Base-by-base conservation (phyloP, 345 rosid genomes). In the Barbarea vulgaris region DNA sequence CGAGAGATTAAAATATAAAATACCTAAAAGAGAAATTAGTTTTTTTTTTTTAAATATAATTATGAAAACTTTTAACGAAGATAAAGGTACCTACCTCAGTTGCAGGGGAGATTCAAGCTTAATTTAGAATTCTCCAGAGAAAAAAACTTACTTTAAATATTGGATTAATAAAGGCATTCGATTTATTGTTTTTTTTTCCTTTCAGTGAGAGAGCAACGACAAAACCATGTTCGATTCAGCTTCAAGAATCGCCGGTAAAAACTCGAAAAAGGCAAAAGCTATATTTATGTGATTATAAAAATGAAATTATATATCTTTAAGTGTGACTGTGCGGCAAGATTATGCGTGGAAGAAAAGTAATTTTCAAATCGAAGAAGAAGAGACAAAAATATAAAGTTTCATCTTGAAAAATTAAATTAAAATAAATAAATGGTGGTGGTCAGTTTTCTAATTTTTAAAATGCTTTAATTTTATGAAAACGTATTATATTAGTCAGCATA, bases 91-190 rank as follows among this genome's bases (percentile, higher is more conserved):
- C 70, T 56, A 76, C 65, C 80, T 69, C 31, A 54, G 33, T 69
- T 76, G 15, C 70, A 18, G 80, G 80, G 79, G 57, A 76, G 36
- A 34, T 76, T 54, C 51, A 76, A 76, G 51, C 70, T 69, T 54
- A 44, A 33, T 5, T 31, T 69, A 69, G 58, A 76, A 76, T 41
- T 41, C 44, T 12, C 44, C 37, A 21, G 14, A 58, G 41, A 11
- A 11, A 25, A 56, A 19, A 65, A 31, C 13, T 52, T 9, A 39
- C 13, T 59, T 42, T 63, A 33, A 9, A 68, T 59, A 67, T 59
- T 68, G 69, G 63, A 68, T 24, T 46, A 28, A 7, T 69, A 69
- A 69, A 68, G 34, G 39, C 37, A 67, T 66, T 39, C 11, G 21
- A 21, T 37, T 11, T 48, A 66, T 74, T 67, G 1, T 34, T 55